Evolutionary conservation across 2,329 filamentous ascomycete species (phyloP).

Genomic region (Rhynchosporium agropyri): DNA sequence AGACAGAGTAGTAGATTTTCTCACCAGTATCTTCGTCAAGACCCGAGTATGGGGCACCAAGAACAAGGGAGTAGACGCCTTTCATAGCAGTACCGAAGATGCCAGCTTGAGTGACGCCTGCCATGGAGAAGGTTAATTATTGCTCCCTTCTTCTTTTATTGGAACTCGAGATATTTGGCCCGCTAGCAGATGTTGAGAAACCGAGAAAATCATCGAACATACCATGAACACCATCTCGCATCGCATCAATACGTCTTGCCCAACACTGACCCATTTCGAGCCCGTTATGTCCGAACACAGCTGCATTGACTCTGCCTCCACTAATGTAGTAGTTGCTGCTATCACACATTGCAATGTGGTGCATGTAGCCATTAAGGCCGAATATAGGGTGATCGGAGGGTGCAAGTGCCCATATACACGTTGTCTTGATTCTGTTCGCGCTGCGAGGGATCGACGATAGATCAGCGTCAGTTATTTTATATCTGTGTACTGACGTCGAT

Average conservation of each 20-base stretch:
- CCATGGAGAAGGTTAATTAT: too few species aligned
- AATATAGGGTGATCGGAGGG: neutral
- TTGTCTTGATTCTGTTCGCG: neutral
- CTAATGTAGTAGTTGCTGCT: neutral
- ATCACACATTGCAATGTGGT: neutral
- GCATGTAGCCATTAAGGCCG: neutral
- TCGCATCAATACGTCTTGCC: slow-evolving; percentile 11
- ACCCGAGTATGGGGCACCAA: neutral
- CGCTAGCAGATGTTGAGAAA: too few species aligned
- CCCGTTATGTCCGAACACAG: slow-evolving; percentile 11
- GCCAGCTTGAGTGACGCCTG: neutral
- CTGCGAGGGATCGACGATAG: neutral
- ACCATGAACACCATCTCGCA: slow-evolving; percentile 16
- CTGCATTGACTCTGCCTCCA: neutral
- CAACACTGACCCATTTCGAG: neutral
- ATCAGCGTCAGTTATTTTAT: too few species aligned
- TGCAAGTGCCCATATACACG: neutral
- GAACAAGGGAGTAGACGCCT: slow-evolving; percentile 7
- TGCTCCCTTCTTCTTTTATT: too few species aligned
- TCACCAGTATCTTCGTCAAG: neutral
- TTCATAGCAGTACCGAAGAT: neutral
- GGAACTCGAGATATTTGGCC: too few species aligned
- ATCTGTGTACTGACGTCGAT: too few species aligned
- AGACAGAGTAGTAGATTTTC: neutral
- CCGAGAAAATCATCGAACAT: neutral